Percentiles rank a stretch among this genome's conserved stretches.
These are phyloP conservation scores for Pyrenochaeta sp. DNA, from an alignment of 2,329 filamentous ascomycete species.

Conservation along the genomic window DNA sequence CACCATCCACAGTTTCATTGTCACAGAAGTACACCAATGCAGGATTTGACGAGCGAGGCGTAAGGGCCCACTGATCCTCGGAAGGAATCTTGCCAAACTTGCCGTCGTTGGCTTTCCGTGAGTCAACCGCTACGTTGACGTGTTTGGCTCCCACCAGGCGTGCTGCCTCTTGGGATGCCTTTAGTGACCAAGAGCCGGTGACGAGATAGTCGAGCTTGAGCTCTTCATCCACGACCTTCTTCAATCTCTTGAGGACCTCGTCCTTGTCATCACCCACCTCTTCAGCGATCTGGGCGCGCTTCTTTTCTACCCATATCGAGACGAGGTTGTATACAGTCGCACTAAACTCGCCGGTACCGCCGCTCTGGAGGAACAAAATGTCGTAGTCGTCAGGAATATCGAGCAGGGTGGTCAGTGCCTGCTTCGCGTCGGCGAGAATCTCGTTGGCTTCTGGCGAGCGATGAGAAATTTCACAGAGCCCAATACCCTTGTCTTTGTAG, in stretches of 20 bases:
- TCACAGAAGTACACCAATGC: conserved; percentile 89
- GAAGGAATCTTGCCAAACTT: conserved; percentile 88
- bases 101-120: conserved; percentile 69
- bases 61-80: conserved; percentile 78
- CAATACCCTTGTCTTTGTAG: conserved; percentile 81
- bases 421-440: conserved; percentile 82
- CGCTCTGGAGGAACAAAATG: conserved; percentile 85
- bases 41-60: conserved; percentile 62
- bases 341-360: conserved; percentile 86
- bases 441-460: conserved; percentile 79
- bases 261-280: conserved; percentile 64
- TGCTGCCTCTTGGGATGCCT: conserved; percentile 84
- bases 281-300: conserved; percentile 67
- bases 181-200: conserved; percentile 89
- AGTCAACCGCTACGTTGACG: conserved; percentile 81
- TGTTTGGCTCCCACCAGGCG: conserved; percentile 79
- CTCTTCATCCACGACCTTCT: conserved; percentile 71
- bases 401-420: conserved; percentile 75
- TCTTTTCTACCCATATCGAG: conserved; percentile 78
- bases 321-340: conserved; percentile 86
- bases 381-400: conserved; percentile 89
- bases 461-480: conserved; percentile 90
- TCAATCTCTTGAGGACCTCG: conserved; percentile 67
- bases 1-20: conserved; percentile 93
- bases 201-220: conserved; percentile 89